Evolutionary conservation across 163 green algal species (phyloP).

Genomic region (Chlorella variabilis): DNA sequence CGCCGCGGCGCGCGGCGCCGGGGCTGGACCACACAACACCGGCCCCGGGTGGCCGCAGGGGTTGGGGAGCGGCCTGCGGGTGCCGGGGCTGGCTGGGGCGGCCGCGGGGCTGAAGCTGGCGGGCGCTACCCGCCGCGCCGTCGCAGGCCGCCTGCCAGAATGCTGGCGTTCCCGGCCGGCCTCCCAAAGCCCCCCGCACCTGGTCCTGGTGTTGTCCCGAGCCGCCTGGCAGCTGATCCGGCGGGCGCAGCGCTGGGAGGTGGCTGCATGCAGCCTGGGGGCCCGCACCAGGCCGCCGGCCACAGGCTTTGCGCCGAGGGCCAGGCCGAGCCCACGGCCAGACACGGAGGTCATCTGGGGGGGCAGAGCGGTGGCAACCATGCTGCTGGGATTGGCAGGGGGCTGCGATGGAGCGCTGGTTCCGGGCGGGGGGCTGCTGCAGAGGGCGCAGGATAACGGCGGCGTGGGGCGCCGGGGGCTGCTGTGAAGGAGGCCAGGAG

Average conservation of each 20-base stretch:
- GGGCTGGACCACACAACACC: too few species aligned
- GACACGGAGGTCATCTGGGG: not conserved
- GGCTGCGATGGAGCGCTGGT: not conserved
- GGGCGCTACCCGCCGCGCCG: slow-evolving; percentile 17
- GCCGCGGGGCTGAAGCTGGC: slow-evolving; percentile 10
- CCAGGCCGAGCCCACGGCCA: not conserved
- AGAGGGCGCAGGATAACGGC: not conserved
- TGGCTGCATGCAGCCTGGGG: not conserved
- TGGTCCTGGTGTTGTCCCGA: not conserved
- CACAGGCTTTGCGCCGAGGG: not conserved
- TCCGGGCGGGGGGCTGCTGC: not conserved
- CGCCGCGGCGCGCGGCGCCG: too few species aligned
- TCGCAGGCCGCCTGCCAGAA: slow-evolving; percentile 12
- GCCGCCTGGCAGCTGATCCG: not conserved
- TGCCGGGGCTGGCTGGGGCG: too few species aligned
- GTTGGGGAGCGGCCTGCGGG: too few species aligned
- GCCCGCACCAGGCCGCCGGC: too few species aligned
- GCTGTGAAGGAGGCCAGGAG: too few species aligned
- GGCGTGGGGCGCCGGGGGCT: too few species aligned
- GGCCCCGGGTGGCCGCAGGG: too few species aligned
- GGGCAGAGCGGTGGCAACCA: not conserved
- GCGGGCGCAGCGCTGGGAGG: not conserved
- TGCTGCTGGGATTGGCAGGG: not conserved
- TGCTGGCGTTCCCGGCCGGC: not conserved
- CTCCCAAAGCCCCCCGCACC: not conserved